Evolutionary conservation across 1,284 basidiomycete genomes (phyloP).

Genomic region (Sphagnurus paluster): DNA sequence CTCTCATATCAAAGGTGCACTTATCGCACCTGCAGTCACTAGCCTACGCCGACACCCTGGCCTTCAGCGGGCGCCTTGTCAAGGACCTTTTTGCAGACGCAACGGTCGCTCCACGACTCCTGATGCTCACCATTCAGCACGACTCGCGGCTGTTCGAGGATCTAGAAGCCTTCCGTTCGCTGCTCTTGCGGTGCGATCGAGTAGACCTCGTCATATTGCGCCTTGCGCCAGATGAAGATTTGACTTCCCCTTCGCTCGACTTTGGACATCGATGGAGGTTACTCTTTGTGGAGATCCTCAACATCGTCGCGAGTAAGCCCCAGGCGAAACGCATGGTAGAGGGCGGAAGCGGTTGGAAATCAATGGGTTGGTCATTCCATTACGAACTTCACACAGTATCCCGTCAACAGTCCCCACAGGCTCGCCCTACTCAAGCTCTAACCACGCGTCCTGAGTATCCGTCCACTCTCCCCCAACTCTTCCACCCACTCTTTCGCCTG

Average conservation of each 20-base stretch:
- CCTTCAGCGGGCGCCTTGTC: slow-evolving; percentile 1
- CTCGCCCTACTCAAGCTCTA: too few species aligned
- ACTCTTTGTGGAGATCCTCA: slow-evolving; percentile 13
- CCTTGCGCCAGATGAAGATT: slow-evolving; percentile 3
- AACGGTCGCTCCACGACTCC: background rate
- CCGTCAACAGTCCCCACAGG: background rate
- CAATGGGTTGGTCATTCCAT: slow-evolving; percentile 9
- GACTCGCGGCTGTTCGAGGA: slow-evolving; percentile 2
- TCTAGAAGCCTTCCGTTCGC: slow-evolving; percentile 8
- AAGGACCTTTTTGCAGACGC: slow-evolving; percentile 3
- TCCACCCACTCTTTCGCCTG: too few species aligned
- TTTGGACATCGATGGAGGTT: slow-evolving; percentile 10
- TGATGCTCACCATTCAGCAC: slow-evolving; percentile 5
- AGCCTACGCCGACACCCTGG: slow-evolving; percentile 5
- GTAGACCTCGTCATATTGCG: slow-evolving; percentile 2
- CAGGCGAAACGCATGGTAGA: slow-evolving; percentile 8
- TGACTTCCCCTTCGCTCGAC: background rate
- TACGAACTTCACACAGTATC: slow-evolving; percentile 1
- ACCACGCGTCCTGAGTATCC: too few species aligned
- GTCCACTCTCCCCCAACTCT: too few species aligned
- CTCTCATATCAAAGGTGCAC: slow-evolving; percentile 6
- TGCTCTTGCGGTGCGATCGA: slow-evolving; percentile 2
- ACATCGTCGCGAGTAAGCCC: slow-evolving; percentile 6
- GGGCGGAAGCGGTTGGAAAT: slow-evolving; percentile 3
- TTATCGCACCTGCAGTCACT: slow-evolving; percentile 8